A percentile compares a stretch with the other conserved stretches of the same genome.
Conservation (phyloP, 305 asterid species). For the Caryopteris hybrid region DNA sequence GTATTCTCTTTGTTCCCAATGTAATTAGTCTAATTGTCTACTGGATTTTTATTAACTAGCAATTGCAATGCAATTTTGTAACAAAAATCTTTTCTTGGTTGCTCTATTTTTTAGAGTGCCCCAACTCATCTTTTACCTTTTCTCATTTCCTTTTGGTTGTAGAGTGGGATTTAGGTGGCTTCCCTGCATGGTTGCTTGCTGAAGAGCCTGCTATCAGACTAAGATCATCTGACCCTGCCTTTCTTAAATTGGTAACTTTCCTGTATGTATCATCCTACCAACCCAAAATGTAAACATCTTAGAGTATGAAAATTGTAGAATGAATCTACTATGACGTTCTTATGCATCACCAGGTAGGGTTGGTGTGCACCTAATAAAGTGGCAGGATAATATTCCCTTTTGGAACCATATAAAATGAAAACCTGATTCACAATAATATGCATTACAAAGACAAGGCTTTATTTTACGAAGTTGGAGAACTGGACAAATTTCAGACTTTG, state of each 20-base stretch:
- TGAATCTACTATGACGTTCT: background rate
- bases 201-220: constrained; percentile 69
- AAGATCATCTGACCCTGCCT: constrained; percentile 85
- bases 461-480: background rate
- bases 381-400: background rate
- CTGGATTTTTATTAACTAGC: background rate
- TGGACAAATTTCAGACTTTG: background rate
- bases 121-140: background rate
- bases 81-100: background rate
- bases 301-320: background rate
- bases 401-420: background rate
- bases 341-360: background rate
- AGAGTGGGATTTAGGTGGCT: constrained; percentile 99
- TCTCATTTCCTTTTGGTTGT: constrained; percentile 21
- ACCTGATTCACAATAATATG: background rate
- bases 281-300: background rate
- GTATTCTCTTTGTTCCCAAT: background rate
- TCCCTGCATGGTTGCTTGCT: constrained; percentile 92
- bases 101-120: background rate
- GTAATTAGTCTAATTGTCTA: background rate
- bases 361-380: background rate
- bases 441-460: background rate
- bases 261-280: background rate
- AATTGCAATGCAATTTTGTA: background rate
- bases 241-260: constrained; percentile 56